Evolutionary conservation across 2,329 filamentous ascomycete genomes (phyloP).

Genomic region (Aspergillus phoenicis): DNA sequence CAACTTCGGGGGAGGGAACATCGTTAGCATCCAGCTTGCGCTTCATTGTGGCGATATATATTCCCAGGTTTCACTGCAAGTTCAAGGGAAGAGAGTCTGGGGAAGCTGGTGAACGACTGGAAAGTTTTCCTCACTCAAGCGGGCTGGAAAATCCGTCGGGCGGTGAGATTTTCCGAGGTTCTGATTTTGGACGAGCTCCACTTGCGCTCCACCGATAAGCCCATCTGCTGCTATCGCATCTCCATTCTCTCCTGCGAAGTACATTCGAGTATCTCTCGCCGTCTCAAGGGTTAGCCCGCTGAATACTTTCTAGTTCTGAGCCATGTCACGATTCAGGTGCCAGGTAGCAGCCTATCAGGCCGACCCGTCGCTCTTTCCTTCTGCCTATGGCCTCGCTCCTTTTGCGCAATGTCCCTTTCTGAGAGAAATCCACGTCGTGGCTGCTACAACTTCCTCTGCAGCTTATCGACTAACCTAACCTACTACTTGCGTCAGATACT

Average conservation of each 20-base stretch:
- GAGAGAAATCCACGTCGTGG: neutral
- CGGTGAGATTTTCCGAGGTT: constrained; percentile 36
- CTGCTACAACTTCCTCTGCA: neutral
- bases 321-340: neutral
- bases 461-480: neutral
- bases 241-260: too few relatives aligned
- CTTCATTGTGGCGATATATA: constrained; percentile 45
- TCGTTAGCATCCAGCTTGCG: constrained; percentile 53
- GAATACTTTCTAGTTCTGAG: neutral
- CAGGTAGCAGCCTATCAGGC: neutral
- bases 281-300: too few relatives aligned
- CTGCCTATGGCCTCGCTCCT: neutral
- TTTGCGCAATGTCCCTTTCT: neutral
- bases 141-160: constrained; percentile 32
- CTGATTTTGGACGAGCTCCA: constrained; percentile 18
- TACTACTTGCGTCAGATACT: neutral
- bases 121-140: constrained; percentile 30
- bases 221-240: neutral
- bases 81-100: neutral
- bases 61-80: neutral
- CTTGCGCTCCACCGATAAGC: constrained; percentile 3
- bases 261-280: too few relatives aligned
- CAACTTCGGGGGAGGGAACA: constrained; percentile 44
- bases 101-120: constrained; percentile 17
- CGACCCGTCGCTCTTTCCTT: neutral